Evolutionary conservation across 257 asterid species (phyloP), one percentile per base, ranked within the genome.

Genomic region (Petunia secreta): DNA sequence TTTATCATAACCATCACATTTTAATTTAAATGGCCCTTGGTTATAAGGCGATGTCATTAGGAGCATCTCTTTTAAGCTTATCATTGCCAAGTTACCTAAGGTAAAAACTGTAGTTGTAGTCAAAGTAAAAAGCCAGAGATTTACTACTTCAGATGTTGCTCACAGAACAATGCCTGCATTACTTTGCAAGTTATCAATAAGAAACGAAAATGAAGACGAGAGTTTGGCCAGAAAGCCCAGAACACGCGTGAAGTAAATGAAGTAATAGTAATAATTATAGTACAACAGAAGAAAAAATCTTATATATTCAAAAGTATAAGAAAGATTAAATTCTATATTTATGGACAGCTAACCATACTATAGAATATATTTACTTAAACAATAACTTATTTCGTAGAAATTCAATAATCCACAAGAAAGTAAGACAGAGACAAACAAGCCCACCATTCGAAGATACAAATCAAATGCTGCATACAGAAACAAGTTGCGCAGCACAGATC

Each of bases 391-490:
- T 25, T 25, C 25, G 25, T 25, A 25, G 25, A 25, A 25, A 25
- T 25, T 5, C 48, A 34, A 71, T 10, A 0, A 50, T 34, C 2
- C 34, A 71, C 8, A 25, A 71, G 9, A 5, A 71, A 71, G 25
- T 25, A 3, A 66, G 10, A 68, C 8, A 0, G 37, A 4, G 10
- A 71, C 36, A 36, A 48, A 57, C 60, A 52, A 71, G 43, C 16
- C 68, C 44, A 36, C 8, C 1, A 1, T 1, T 46, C 43, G 94
- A 53, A 95, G 97, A 64, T 98, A 93, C 74, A 95, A 87, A 88
- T 95, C 98, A 86, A 91, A 95, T 58, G 97, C 91, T 60, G 97
- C 97, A 90, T 92, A 91, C 74, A 95, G 91, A 85, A 95, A 95
- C 84, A 95, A 79, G 84, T 91, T 87, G 83, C 94, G 89, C 83